Conservation (phyloP, 441 rosid species). For the Kokia cookei region DNA sequence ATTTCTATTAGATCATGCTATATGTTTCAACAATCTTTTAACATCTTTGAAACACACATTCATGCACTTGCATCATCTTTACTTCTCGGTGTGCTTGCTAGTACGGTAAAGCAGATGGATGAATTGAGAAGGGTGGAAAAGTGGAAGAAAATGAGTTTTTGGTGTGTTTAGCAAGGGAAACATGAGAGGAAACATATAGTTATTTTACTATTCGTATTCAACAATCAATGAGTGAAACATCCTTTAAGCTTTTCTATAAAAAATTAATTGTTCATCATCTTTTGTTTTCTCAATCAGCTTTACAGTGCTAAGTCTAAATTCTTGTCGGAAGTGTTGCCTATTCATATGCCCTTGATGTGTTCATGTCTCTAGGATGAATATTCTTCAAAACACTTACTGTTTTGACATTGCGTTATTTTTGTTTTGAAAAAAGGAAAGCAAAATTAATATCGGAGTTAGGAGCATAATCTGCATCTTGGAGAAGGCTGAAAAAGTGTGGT, state of each 20-base stretch:
- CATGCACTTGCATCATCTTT: no score
- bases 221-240: neutral
- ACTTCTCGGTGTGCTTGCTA: neutral
- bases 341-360: neutral
- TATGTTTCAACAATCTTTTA: no score
- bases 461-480: slow-evolving; percentile 62
- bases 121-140: neutral
- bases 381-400: neutral
- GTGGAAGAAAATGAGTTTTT: neutral
- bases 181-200: neutral
- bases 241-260: neutral
- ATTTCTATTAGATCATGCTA: neutral
- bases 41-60: neutral
- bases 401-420: neutral
- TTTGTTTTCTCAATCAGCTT: neutral
- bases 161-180: neutral
- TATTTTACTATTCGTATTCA: neutral
- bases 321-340: neutral
- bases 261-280: neutral
- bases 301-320: neutral
- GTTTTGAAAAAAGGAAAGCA: slow-evolving; percentile 43
- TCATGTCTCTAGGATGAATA: neutral
- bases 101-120: neutral
- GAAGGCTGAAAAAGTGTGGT: slow-evolving; percentile 68
- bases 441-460: slow-evolving; percentile 57